Evolutionary conservation across 306 rosid genomes (phyloP), one percentile per base, ranked within the genome.

Genomic region (Canavalia ensiformis): DNA sequence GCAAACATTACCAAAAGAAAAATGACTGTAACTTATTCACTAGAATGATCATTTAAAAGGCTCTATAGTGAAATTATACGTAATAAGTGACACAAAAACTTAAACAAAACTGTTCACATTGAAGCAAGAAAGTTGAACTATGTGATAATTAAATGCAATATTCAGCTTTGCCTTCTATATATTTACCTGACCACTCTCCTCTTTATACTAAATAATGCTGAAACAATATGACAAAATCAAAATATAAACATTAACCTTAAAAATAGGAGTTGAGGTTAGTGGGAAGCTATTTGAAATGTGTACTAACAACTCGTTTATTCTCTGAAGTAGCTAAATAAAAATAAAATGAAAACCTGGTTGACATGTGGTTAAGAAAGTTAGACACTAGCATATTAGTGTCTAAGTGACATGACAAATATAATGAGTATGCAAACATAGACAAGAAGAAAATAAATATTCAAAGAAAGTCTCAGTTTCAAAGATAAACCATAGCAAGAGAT

Each of bases 1-100:
- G 92, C 82, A 67, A 63, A 63, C 52, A 80, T 50, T 56, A 62
- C 31, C 63, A 11, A 57, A 35, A 62, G 63, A 18, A 72, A 69
- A 31, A 72, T 28, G 3, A 78, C 13, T 45, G 45, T 4, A 70
- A 63, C 55, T n/a, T 31, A 49, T 18, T 49, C 12, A 28, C 1
- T 25, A 29, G 52, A 69, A 69, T 50, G 52, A 76, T 11, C 29
- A n/a, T 52, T 6, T 55, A 25, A 57, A 57, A 57, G 5, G 64
- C 64, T 57, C 28, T 37, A 57, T 57, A 7, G 37, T 57, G 64
- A 57, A 12, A 74, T 65, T 11, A 41, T 68, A 56, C 37, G 42
- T 47, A 65, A 34, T 51, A 13, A 54, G 52, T 4, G 51, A 55
- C 50, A 65, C 25, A 54, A 34, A 45, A 52, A 44, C 49, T n/a